Percentiles rank a stretch among this genome's conserved stretches.
Conservation (phyloP, 2,329 filamentous ascomycete genomes). For the Aureobasidium melanogenum region DNA sequence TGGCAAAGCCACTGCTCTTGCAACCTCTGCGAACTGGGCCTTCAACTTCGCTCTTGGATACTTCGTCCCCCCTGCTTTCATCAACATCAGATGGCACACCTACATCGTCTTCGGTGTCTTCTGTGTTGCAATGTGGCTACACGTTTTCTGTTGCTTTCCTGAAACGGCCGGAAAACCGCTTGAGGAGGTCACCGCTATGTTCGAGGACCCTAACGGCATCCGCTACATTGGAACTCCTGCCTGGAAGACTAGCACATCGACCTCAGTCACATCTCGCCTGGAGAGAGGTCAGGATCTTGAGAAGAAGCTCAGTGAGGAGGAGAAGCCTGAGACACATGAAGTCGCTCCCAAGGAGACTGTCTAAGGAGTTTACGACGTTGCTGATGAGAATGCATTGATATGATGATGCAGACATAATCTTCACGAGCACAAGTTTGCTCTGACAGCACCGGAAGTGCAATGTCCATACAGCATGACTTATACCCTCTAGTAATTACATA, state of each 20-base stretch:
- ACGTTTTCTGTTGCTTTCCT: constrained; percentile 58
- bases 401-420: not conserved
- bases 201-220: constrained; percentile 35
- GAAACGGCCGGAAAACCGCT: constrained; percentile 66
- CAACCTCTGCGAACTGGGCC: constrained; percentile 54
- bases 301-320: constrained; percentile 17
- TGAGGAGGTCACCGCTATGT: constrained; percentile 69
- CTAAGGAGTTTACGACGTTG: not conserved
- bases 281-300: constrained; percentile 18
- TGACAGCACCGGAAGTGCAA: not conserved
- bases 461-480: not conserved
- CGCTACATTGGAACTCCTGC: constrained; percentile 45
- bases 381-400: not conserved
- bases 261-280: constrained; percentile 15
- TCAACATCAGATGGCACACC: constrained; percentile 47
- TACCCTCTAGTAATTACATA: not conserved
- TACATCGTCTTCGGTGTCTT: constrained; percentile 72
- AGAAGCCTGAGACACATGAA: constrained; percentile 15
- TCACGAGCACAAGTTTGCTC: not conserved
- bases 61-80: constrained; percentile 51
- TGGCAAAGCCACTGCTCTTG: constrained; percentile 54
- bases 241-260: constrained; percentile 41
- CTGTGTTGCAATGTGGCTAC: constrained; percentile 58
- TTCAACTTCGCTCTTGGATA: constrained; percentile 45
- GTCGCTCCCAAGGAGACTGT: not conserved